Percentiles rank a stretch among this genome's conserved stretches.
These are phyloP conservation scores for Mycoemilia scoparia DNA, from an alignment of 192 early-diverging fungal species.

Conservation along the genomic window DNA sequence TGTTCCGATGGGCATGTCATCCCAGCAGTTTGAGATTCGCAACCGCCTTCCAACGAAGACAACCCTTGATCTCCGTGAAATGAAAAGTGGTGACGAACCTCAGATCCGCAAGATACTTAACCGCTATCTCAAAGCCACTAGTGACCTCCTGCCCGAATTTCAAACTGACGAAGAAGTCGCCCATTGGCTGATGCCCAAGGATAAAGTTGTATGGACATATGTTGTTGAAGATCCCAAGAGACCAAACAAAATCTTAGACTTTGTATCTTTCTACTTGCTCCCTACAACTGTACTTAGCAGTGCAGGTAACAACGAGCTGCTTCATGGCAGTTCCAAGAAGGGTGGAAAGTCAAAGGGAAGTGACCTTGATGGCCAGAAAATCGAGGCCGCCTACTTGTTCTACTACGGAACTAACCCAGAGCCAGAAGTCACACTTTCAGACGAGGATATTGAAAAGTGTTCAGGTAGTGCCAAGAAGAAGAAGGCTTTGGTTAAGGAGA, in stretches of 20 bases:
- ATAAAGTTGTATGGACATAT: slow-evolving; percentile 78
- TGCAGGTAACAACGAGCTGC: slow-evolving; percentile 25
- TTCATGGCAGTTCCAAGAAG: slow-evolving; percentile 7
- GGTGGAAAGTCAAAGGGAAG: neutral
- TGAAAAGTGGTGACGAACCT: slow-evolving; percentile 59
- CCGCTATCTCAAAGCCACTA: slow-evolving; percentile 43
- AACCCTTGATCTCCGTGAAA: slow-evolving; percentile 55
- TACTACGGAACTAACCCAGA: slow-evolving; percentile 65
- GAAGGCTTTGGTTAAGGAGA: slow-evolving; percentile 16
- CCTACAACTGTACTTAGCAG: slow-evolving; percentile 79
- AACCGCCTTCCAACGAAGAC: slow-evolving; percentile 14
- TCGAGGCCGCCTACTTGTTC: slow-evolving; percentile 88
- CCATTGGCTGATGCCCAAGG: slow-evolving; percentile 78
- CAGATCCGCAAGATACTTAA: slow-evolving; percentile 57
- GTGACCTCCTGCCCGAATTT: slow-evolving; percentile 53
- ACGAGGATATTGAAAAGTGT: slow-evolving; percentile 16
- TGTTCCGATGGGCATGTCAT: slow-evolving; percentile 23
- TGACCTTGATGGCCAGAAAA: slow-evolving; percentile 13
- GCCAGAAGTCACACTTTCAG: slow-evolving; percentile 10
- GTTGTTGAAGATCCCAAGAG: slow-evolving; percentile 64
- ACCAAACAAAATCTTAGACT: slow-evolving; percentile 55
- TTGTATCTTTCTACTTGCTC: slow-evolving; percentile 88
- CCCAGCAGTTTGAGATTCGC: neutral
- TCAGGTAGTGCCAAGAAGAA: slow-evolving; percentile 20
- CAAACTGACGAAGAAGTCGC: slow-evolving; percentile 62